Evolutionary conservation across 108 stramenopile species (phyloP), one percentile per base, ranked within the genome.

Genomic region (Bacterosira constricta): DNA sequence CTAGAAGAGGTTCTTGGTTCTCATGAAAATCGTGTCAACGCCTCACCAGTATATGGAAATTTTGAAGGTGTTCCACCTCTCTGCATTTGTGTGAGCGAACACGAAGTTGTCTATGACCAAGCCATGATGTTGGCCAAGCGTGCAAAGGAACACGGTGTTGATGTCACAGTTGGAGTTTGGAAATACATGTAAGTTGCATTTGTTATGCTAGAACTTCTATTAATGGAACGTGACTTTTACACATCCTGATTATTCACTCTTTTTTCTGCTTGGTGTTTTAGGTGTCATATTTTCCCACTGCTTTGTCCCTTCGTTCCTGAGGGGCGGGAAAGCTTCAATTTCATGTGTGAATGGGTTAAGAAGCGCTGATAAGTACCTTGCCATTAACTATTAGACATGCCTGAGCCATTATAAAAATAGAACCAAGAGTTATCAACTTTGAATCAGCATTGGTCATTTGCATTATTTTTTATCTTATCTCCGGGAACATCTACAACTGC

Each of bases 261-360:
- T 21, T 29, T 47, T 29, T 58, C 38, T 26, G 13, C 12, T 27
- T 10, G 18, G 85, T 20, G 81, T 63, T 62, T 81, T 60, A 86
- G 85, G 86, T 93, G 91, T 56, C 91, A 90, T 63, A 86, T 93
- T 2, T 93, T 90, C 52, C 80, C 86, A 1, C 82, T 93, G 50
- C 59, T 90, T 6, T 75, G 67, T 50, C 73, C 77, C 0, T 90
- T 90, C 47, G 26, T 88, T 38, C 91, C 91, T 0, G 91, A 93
- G 53, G 89, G 87, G 0, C 63, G 70, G 34, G 63, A 84, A 56
- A 73, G 85, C 17, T 72, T 90, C 56, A 76, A 93, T 13, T 89
- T 90, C 71, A 85, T 79, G 31, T 75, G 75, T 44, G 75, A 84
- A 15, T 93, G 91, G 91, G 84, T 93, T 27, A 80, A 60, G 52